phyloP scores from a whole-genome alignment of 352 stramenopile species.

The Phytophthora citricola region DNA sequence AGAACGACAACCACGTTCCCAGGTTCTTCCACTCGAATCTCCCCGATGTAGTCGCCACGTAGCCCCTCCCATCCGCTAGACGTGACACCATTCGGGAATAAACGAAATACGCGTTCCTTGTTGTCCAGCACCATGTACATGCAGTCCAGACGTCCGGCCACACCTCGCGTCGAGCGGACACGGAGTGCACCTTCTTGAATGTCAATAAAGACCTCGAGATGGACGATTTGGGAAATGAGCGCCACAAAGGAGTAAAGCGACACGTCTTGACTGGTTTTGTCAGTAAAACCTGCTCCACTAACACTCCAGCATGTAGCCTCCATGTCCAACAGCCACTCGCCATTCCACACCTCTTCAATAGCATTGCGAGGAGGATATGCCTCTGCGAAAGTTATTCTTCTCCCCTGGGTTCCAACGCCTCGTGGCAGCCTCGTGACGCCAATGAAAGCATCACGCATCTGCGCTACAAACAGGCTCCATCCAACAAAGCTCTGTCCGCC shows the following conservation, averaged over 20 bases:
- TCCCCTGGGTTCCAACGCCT: neutral
- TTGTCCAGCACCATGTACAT: slow-evolving; percentile 65
- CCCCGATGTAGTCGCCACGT: slow-evolving; percentile 71
- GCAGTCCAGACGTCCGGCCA: slow-evolving; percentile 42
- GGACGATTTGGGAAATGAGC: slow-evolving; percentile 55
- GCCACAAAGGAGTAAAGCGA: slow-evolving; percentile 57
- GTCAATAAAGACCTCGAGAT: slow-evolving; percentile 49
- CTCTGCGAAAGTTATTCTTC: slow-evolving; percentile 2
- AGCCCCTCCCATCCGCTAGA: slow-evolving; percentile 46
- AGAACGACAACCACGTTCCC: slow-evolving; percentile 55
- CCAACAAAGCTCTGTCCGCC: slow-evolving; percentile 57
- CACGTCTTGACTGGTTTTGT: slow-evolving; percentile 17
- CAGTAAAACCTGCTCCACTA: neutral
- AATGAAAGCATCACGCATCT: slow-evolving; percentile 75
- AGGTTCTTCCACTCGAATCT: slow-evolving; percentile 54
- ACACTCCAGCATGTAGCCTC: slow-evolving; percentile 52
- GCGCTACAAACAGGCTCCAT: slow-evolving; percentile 65
- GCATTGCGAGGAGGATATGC: slow-evolving; percentile 30
- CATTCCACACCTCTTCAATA: slow-evolving; percentile 56
- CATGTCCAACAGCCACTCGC: slow-evolving; percentile 61
- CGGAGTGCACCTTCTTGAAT: slow-evolving; percentile 46
- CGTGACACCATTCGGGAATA: slow-evolving; percentile 61
- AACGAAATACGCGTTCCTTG: slow-evolving; percentile 64
- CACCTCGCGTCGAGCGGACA: slow-evolving; percentile 36
- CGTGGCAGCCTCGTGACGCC: slow-evolving; percentile 11